phyloP scores from a whole-genome alignment of 345 rosid species.

The Lumnitzera racemosa region DNA sequence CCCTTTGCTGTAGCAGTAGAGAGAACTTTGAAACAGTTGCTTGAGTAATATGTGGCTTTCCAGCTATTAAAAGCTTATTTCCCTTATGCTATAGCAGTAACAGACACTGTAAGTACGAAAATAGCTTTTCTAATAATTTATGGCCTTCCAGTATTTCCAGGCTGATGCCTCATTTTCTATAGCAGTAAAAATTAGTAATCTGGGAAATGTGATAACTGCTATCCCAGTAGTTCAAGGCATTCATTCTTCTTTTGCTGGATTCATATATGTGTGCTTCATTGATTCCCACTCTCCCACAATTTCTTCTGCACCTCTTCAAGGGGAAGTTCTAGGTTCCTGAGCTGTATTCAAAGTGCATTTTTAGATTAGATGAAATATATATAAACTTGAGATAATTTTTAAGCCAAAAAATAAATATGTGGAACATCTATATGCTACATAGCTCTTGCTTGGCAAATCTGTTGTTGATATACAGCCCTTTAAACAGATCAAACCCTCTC shows the following conservation, averaged over 20 bases:
- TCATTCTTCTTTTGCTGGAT: background rate
- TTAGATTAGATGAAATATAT: background rate
- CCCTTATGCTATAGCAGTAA: too few species aligned
- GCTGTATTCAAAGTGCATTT: slow-evolving; percentile 23
- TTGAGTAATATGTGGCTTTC: too few species aligned
- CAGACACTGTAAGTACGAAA: too few species aligned
- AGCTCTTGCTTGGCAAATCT: slow-evolving; percentile 50
- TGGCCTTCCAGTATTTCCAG: too few species aligned
- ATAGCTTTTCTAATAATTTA: too few species aligned
- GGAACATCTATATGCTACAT: slow-evolving; percentile 1
- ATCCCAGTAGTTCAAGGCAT: background rate
- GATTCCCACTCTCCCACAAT: slow-evolving; percentile 24
- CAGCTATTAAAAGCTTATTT: too few species aligned
- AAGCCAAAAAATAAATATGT: background rate
- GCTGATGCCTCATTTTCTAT: too few species aligned
- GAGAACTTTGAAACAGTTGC: too few species aligned
- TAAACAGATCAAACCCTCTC: slow-evolving; percentile 36
- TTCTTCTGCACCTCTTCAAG: slow-evolving; percentile 26
- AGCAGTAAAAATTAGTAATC: too few species aligned
- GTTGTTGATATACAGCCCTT: slow-evolving; percentile 39
- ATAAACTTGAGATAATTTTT: background rate
- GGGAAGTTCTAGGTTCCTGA: slow-evolving; percentile 33
- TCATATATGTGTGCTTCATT: slow-evolving; percentile 6
- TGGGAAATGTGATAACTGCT: too few species aligned
- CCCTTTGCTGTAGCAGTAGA: too few species aligned